phyloP scores from a whole-genome alignment of 2,329 filamentous ascomycete genomes.

The Lecanicillium sp. region DNA sequence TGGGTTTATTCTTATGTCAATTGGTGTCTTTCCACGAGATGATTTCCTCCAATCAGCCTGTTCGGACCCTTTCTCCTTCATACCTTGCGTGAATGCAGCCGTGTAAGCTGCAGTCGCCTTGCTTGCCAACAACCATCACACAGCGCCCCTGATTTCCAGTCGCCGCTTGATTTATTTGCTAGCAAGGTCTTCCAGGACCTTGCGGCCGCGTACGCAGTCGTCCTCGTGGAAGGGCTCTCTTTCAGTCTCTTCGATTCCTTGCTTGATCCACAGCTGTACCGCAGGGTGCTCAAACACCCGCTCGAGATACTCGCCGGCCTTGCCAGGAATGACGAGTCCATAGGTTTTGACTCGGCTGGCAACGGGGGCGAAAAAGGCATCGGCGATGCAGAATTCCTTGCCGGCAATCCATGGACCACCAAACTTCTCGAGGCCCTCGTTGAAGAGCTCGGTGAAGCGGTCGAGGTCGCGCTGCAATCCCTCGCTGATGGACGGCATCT shows the following conservation, averaged over 20 bases:
- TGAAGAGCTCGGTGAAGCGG: constrained; percentile 28
- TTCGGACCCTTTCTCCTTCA: too few relatives aligned
- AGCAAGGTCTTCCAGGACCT: constrained; percentile 21
- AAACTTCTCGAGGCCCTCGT: constrained; percentile 28
- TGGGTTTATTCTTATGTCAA: too few relatives aligned
- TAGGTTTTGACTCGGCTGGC: constrained; percentile 32
- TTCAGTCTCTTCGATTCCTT: constrained; percentile 27
- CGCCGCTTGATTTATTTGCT: constrained; percentile 3
- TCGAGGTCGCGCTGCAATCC: constrained; percentile 26
- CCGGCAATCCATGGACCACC: constrained; percentile 35
- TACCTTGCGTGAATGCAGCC: too few relatives aligned
- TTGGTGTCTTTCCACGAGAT: too few relatives aligned
- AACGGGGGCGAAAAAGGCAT: constrained; percentile 35
- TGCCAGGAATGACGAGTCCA: constrained; percentile 21
- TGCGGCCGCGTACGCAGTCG: constrained; percentile 25
- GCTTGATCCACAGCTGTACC: constrained; percentile 29
- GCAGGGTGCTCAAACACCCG: constrained; percentile 24
- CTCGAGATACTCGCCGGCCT: constrained; percentile 24
- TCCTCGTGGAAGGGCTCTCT: constrained; percentile 29
- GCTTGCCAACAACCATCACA: too few relatives aligned
- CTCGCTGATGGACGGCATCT: constrained; percentile 19
- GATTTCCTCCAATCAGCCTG: too few relatives aligned
- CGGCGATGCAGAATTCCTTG: constrained; percentile 26
- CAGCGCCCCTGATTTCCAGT: too few relatives aligned
- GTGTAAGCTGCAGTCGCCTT: not conserved